Conservation (phyloP, 2,329 filamentous ascomycete species). For the Penicillium sp. region DNA sequence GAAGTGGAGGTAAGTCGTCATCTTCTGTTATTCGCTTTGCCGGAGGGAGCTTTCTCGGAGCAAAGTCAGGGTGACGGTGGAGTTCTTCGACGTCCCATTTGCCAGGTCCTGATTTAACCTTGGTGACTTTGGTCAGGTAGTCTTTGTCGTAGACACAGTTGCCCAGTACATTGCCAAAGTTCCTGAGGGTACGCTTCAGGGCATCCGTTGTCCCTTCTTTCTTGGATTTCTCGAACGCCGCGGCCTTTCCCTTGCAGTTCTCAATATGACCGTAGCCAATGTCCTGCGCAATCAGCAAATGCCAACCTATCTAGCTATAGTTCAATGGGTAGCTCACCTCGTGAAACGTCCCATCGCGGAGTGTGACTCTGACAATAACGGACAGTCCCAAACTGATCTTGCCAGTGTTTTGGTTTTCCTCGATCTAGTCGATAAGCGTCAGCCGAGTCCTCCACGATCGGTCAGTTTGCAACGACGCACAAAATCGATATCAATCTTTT, state of each 20-base stretch:
- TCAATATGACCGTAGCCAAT: slow-evolving; percentile 96
- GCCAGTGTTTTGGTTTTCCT: slow-evolving; percentile 74
- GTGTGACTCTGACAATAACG: slow-evolving; percentile 83
- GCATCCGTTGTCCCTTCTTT: slow-evolving; percentile 97
- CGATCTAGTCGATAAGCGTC: slow-evolving; percentile 52
- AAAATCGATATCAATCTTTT: slow-evolving; percentile 92
- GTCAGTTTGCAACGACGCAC: slow-evolving; percentile 43
- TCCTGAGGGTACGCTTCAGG: slow-evolving; percentile 82
- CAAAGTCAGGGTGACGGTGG: slow-evolving; percentile 76
- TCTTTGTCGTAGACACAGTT: slow-evolving; percentile 98
- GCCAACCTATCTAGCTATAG: slow-evolving; percentile 54
- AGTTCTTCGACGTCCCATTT: slow-evolving; percentile 78
- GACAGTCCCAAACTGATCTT: slow-evolving; percentile 83
- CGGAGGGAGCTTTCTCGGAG: slow-evolving; percentile 49
- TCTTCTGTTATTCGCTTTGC: slow-evolving; percentile 45
- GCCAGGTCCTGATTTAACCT: slow-evolving; percentile 74
- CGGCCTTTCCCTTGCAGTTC: slow-evolving; percentile 91
- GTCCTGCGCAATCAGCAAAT: slow-evolving; percentile 52
- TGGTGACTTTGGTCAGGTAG: slow-evolving; percentile 85
- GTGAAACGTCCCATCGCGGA: slow-evolving; percentile 93
- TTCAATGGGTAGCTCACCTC: slow-evolving; percentile 52
- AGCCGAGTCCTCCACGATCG: neutral
- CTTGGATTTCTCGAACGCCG: slow-evolving; percentile 97
- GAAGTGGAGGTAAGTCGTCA: slow-evolving; percentile 47
- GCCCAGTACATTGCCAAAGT: slow-evolving; percentile 94